Evolutionary conservation across 139 green algal genomes (phyloP).

Genomic region (Chlorella sp.): DNA sequence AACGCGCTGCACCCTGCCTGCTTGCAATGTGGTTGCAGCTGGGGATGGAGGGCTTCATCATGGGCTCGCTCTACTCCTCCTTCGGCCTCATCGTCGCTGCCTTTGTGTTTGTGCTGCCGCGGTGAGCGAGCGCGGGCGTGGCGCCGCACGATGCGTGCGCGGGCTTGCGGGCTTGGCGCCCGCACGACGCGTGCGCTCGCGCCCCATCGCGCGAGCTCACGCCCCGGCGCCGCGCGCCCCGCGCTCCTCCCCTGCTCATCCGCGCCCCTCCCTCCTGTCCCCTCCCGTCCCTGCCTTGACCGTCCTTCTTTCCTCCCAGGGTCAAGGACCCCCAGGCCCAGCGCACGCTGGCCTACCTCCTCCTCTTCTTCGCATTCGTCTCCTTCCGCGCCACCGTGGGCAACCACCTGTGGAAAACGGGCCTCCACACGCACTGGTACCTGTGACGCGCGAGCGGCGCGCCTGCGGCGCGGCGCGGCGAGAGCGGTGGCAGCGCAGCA

Average conservation of each 20-base stretch:
- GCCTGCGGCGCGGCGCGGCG: too few relatives aligned
- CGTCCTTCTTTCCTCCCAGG: neutral
- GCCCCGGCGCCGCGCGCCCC: neutral
- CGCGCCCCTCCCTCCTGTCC: neutral
- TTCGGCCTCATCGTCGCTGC: constrained; percentile 57
- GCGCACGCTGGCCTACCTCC: constrained; percentile 6
- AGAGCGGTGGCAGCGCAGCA: too few relatives aligned
- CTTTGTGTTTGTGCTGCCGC: too few relatives aligned
- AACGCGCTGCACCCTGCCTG: too few relatives aligned
- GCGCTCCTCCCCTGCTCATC: neutral
- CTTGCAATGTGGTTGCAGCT: constrained; percentile 63
- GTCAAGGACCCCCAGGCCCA: constrained; percentile 11
- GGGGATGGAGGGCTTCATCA: constrained; percentile 79
- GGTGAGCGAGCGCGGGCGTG: too few relatives aligned
- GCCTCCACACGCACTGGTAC: constrained; percentile 14
- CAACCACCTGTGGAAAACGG: constrained; percentile 34
- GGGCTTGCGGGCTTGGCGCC: too few relatives aligned
- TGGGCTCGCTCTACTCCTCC: constrained; percentile 69
- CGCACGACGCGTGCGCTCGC: too few relatives aligned
- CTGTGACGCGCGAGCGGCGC: too few relatives aligned
- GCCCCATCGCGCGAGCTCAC: neutral
- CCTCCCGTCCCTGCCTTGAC: neutral
- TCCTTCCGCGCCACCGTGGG: neutral
- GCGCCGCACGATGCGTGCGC: too few relatives aligned
- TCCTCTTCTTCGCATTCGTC: constrained; percentile 3